Evolutionary conservation across 345 rosid species (phyloP).

Genomic region (Gossypium herbaceum): DNA sequence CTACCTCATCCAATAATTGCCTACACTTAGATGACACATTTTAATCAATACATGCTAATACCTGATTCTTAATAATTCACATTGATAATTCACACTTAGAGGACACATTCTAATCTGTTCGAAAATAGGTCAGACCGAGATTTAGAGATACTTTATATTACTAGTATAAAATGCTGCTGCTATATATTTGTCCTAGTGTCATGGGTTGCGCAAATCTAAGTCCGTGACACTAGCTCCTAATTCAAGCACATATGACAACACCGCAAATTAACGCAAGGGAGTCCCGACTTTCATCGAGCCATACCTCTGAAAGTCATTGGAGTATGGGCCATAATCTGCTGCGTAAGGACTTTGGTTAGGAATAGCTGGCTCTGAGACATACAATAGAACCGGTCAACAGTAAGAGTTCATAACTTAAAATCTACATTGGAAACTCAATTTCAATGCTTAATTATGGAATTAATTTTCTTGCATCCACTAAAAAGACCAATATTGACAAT

Average conservation of each 20-base stretch:
- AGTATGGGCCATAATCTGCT: slow-evolving; percentile 39
- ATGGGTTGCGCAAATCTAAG: too few relatives aligned
- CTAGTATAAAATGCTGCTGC: background rate
- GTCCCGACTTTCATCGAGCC: background rate
- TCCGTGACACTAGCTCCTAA: background rate
- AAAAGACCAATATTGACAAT: background rate
- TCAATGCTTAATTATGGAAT: too few relatives aligned
- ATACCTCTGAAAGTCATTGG: slow-evolving; percentile 46
- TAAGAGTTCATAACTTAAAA: background rate
- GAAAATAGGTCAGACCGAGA: background rate
- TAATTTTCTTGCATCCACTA: background rate
- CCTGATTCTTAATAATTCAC: too few relatives aligned
- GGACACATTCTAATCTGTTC: background rate
- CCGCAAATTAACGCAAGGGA: background rate
- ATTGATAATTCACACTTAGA: too few relatives aligned
- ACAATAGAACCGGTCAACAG: background rate
- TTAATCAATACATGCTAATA: background rate
- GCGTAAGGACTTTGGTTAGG: slow-evolving; percentile 55
- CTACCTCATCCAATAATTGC: slow-evolving; percentile 84
- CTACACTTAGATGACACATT: slow-evolving; percentile 31
- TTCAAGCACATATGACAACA: background rate
- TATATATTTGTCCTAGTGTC: background rate
- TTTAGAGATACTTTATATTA: background rate
- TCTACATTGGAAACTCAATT: background rate
- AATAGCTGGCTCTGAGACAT: slow-evolving; percentile 58